These are phyloP conservation scores for Cercis canadensis DNA, from an alignment of 306 rosid genomes.

Conservation along the genomic window DNA sequence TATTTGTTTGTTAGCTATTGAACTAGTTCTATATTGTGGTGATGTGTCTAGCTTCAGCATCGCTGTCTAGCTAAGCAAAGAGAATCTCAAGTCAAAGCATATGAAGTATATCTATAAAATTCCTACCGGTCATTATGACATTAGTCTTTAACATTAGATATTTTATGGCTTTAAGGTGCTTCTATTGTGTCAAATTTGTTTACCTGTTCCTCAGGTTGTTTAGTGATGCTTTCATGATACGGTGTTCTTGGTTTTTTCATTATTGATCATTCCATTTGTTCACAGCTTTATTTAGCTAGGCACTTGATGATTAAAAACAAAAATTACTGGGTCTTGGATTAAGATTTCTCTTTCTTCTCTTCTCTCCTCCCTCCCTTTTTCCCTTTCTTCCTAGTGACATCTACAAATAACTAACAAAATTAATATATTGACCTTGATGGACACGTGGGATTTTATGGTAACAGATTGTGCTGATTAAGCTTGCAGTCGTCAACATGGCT, in stretches of 20 bases:
- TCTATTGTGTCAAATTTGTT: slow-evolving; percentile 1
- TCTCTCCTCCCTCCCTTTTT: neutral
- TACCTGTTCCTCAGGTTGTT: slow-evolving; percentile 13
- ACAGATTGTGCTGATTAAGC: slow-evolving; percentile 33
- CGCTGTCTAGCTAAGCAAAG: slow-evolving; percentile 35
- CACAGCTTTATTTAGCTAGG: neutral
- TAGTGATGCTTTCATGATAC: slow-evolving; percentile 16
- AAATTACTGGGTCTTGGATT: neutral
- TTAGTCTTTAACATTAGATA: slow-evolving; percentile 25
- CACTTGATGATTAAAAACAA: neutral
- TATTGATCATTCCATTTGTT: neutral
- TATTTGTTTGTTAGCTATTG: slow-evolving; percentile 17
- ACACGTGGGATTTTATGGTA: slow-evolving; percentile 23
- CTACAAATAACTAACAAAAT: slow-evolving; percentile 24
- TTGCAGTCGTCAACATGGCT: slow-evolving; percentile 14
- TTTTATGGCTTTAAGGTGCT: slow-evolving; percentile 23
- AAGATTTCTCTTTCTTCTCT: neutral
- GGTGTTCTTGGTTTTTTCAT: neutral
- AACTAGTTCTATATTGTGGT: slow-evolving; percentile 14
- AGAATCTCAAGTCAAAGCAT: slow-evolving; percentile 13
- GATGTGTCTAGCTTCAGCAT: slow-evolving; percentile 37
- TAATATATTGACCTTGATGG: neutral
- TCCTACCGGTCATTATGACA: slow-evolving; percentile 26
- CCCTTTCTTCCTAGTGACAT: slow-evolving; percentile 1
- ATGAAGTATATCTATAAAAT: slow-evolving; percentile 17